Percentiles rank a stretch among this genome's conserved stretches.
Conservation (phyloP, 257 asterid genomes). For the Solanum bukasovii region DNA sequence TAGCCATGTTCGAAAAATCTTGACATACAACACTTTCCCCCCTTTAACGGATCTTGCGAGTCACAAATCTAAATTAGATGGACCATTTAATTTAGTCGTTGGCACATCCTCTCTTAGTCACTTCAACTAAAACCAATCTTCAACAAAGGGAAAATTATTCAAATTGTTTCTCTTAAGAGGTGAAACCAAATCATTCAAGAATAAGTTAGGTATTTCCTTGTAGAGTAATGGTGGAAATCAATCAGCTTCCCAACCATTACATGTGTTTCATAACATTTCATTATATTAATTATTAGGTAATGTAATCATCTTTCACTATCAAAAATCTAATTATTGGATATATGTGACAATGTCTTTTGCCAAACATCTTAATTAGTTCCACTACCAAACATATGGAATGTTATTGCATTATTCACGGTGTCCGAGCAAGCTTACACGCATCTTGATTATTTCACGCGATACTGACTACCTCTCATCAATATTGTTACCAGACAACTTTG, state of each 20-base stretch:
- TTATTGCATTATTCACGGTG: background rate
- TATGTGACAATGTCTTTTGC: background rate
- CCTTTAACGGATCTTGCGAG: background rate
- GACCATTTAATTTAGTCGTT: background rate
- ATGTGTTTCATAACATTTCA: background rate
- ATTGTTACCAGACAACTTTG: background rate
- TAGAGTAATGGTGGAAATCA: background rate
- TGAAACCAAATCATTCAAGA: background rate
- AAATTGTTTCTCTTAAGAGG: background rate
- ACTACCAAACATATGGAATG: background rate
- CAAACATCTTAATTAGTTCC: background rate
- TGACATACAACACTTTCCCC: too few species aligned
- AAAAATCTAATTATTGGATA: background rate
- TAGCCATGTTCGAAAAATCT: background rate
- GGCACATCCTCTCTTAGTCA: background rate
- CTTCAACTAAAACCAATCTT: background rate
- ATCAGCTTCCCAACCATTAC: background rate
- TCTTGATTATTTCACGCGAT: background rate
- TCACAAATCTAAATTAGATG: background rate
- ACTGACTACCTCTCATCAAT: rapidly evolving
- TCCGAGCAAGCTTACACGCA: background rate
- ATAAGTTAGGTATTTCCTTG: background rate
- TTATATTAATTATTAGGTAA: background rate
- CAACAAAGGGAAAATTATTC: background rate
- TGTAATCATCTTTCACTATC: background rate